These are phyloP conservation scores for Fimicolochytrium jonesii DNA, from an alignment of 192 early-diverging fungal genomes.

Conservation along the genomic window DNA sequence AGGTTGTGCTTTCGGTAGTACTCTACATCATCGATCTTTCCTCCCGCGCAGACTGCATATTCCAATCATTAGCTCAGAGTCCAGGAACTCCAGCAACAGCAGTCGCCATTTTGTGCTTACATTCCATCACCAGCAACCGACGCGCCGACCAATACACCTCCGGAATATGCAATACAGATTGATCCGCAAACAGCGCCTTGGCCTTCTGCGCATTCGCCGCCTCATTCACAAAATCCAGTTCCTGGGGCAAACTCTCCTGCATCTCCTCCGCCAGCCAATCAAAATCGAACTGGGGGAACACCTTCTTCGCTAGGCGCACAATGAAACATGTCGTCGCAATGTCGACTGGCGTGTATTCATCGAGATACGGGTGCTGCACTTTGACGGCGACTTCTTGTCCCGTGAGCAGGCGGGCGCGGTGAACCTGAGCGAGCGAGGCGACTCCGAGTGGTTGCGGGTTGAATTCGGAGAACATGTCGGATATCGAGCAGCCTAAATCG, in stretches of 20 bases:
- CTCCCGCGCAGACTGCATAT: constrained; percentile 44
- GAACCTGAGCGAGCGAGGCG: constrained; percentile 92
- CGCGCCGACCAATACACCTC: constrained; percentile 69
- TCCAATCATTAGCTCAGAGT: background rate
- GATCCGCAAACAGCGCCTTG: constrained; percentile 25
- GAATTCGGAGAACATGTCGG: constrained; percentile 70
- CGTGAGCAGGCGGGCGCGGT: constrained; percentile 64
- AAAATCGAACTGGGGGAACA: constrained; percentile 91
- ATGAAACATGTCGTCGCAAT: constrained; percentile 67
- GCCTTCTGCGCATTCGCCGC: constrained; percentile 71
- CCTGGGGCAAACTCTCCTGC: constrained; percentile 73
- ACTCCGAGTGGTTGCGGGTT: constrained; percentile 85
- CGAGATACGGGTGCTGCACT: constrained; percentile 82
- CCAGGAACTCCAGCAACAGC: background rate
- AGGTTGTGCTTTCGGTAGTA: constrained; percentile 72
- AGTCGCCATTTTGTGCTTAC: constrained; percentile 26
- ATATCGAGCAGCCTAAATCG: constrained; percentile 65
- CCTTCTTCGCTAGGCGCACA: constrained; percentile 45
- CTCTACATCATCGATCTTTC: constrained; percentile 71
- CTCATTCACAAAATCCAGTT: constrained; percentile 83
- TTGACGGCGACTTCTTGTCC: constrained; percentile 87
- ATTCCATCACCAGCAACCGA: constrained; percentile 87
- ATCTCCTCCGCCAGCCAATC: constrained; percentile 88
- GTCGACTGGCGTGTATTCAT: constrained; percentile 74
- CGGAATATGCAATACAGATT: constrained; percentile 63